Evolutionary conservation across 371 early-diverging fungal genomes (phyloP).

Genomic region (Zychaea mexicana): DNA sequence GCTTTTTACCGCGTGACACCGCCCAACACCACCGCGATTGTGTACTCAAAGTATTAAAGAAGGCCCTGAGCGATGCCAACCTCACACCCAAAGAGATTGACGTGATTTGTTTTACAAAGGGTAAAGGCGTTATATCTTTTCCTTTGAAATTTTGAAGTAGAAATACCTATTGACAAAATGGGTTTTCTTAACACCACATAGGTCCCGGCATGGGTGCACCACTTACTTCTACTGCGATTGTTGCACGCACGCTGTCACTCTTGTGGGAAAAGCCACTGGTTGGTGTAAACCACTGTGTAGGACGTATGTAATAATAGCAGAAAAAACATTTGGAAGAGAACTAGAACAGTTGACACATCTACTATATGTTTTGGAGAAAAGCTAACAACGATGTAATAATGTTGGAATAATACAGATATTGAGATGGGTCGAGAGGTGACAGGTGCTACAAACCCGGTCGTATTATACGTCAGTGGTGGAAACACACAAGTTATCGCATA

Average conservation of each 20-base stretch:
- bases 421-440: slow-evolving; percentile 99
- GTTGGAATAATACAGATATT: slow-evolving; percentile 72
- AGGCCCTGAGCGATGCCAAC: slow-evolving; percentile 82
- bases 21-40: slow-evolving; percentile 94
- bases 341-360: background rate
- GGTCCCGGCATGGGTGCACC: slow-evolving; percentile 99
- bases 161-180: no score
- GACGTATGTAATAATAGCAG: slow-evolving; percentile 59
- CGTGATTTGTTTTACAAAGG: slow-evolving; percentile 97
- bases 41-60: slow-evolving; percentile 77
- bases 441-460: slow-evolving; percentile 94
- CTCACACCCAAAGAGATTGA: slow-evolving; percentile 82
- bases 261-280: slow-evolving; percentile 95
- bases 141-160: no score
- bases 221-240: slow-evolving; percentile 89
- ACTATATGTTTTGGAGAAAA: no score
- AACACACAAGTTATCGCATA: slow-evolving; percentile 99
- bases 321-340: background rate
- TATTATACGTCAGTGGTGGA: slow-evolving; percentile 99
- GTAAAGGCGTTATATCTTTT: slow-evolving; percentile 18
- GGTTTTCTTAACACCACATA: slow-evolving; percentile 16
- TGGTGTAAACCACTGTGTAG: slow-evolving; percentile 99
- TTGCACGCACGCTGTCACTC: slow-evolving; percentile 93
- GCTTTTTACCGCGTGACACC: slow-evolving; percentile 97
- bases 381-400: no score